Base-by-base conservation (phyloP, 2,329 filamentous ascomycete genomes). In the Aureobasidium uvarum region DNA sequence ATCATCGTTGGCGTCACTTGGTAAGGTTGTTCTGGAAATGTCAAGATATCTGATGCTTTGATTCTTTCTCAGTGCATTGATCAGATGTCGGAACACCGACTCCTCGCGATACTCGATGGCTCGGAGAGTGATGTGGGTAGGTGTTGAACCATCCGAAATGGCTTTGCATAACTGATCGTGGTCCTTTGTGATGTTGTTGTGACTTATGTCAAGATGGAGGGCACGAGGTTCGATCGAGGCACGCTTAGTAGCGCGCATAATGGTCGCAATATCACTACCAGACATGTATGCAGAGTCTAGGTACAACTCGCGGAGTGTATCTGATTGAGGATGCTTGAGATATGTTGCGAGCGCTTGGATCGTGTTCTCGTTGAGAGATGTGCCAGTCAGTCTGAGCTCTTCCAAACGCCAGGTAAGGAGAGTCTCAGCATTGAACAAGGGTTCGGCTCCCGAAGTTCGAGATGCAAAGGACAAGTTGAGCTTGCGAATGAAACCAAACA, bases 21-120 rank as follows among this genome's bases (percentile, higher is more conserved):
- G 88, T 25, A 91, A 78, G 0, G 87, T 89, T 1, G 86, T 86
- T 69, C 89, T 87, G 1, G 88, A 90, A 31, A 91, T 86, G 73
- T 91, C 88, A 18, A 91, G 76, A 69, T 84, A 86, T 56, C 81
- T 81, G 56, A 90, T 83, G 0, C 85, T 86, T 20, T 78, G 85
- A 71, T 91, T 91, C 48, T 78, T 78, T 5, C 83, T 82, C 56
- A 91, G 71, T 1, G 88, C 87, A 66, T 84, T 77, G 7, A 90
- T 79, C 55, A 91, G 77, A 65, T 85, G 81, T 41, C 85, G 82
- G 68, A 90, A 90, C 66, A 86, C 81, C 13, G 82, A 78, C 71
- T 89, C 86, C 67, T 85, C 83, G 65, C 86, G 83, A 71, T 88
- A 91, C 71, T 90, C 88, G 41, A 90, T 84, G 76, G 89, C 85